Conservation (phyloP, 257 asterid genomes). For the Galeopsis tetrahit region DNA sequence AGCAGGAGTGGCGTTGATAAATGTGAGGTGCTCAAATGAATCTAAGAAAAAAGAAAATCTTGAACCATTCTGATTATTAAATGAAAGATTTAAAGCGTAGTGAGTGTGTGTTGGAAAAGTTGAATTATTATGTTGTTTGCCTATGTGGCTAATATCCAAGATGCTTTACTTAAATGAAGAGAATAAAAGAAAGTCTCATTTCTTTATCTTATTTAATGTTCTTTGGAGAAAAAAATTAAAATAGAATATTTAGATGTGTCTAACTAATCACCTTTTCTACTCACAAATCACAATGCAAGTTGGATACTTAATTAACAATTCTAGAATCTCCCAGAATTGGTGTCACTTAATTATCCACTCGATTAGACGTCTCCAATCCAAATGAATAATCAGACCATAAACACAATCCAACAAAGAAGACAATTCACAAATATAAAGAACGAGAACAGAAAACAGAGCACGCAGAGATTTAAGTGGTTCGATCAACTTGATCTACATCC, state of each 20-base stretch:
- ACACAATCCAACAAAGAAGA: no score
- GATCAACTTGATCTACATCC: no score
- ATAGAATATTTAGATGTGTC: not conserved
- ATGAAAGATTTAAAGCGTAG: slow-evolving; percentile 30
- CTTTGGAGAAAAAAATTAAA: not conserved
- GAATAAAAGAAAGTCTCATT: slow-evolving; percentile 35
- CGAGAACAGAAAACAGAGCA: no score
- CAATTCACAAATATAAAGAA: no score
- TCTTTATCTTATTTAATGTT: slow-evolving; percentile 17
- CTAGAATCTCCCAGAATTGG: not conserved
- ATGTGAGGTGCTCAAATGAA: slow-evolving; percentile 25
- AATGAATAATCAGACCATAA: no score
- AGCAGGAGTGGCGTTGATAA: slow-evolving; percentile 22
- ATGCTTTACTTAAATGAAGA: slow-evolving; percentile 43
- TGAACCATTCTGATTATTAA: slow-evolving; percentile 13
- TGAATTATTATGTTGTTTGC: slow-evolving; percentile 41
- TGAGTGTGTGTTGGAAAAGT: slow-evolving; percentile 43
- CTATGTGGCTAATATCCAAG: slow-evolving; percentile 41
- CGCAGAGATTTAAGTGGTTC: no score
- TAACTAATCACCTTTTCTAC: not conserved
- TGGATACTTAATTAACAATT: not conserved
- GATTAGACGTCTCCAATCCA: no score
- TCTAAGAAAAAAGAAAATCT: slow-evolving; percentile 10
- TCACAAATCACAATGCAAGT: slow-evolving; percentile 1
- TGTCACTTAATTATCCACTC: no score